phyloP scores from a whole-genome alignment of 495 filamentous ascomycete species.

The Barbatosphaeria neglecta region DNA sequence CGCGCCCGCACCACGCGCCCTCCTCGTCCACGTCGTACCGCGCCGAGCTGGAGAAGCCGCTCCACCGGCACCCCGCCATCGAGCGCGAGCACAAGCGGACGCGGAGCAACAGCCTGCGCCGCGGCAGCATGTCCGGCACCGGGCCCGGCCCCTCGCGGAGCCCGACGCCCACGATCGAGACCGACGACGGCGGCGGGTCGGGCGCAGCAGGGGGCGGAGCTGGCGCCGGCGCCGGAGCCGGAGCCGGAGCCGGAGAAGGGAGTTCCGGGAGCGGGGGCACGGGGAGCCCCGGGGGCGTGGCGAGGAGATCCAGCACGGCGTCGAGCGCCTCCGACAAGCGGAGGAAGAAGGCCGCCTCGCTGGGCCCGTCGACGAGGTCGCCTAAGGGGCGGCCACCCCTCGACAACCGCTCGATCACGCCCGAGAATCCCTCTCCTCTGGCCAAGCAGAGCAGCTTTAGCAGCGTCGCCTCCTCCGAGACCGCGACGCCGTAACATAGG shows the following conservation, averaged over 20 bases:
- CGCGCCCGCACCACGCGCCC: slow-evolving; percentile 19
- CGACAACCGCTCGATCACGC: slow-evolving; percentile 38
- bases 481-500: not conserved
- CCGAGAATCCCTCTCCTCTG: slow-evolving; percentile 38
- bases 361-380: slow-evolving; percentile 5
- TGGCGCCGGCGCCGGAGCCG: not conserved
- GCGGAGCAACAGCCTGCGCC: slow-evolving; percentile 35
- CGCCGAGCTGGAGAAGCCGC: slow-evolving; percentile 17
- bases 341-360: slow-evolving; percentile 30
- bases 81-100: slow-evolving; percentile 32
- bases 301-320: slow-evolving; percentile 32
- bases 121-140: slow-evolving; percentile 28
- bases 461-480: slow-evolving; percentile 1
- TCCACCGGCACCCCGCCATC: slow-evolving; percentile 26
- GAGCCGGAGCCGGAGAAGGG: too few relatives aligned
- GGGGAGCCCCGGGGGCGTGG: slow-evolving; percentile 1
- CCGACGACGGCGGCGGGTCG: slow-evolving; percentile 29
- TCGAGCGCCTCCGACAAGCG: slow-evolving; percentile 38
- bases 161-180: slow-evolving; percentile 35
- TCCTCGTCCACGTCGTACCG: slow-evolving; percentile 8
- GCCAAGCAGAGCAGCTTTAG: slow-evolving; percentile 33
- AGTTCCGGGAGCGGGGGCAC: too few relatives aligned
- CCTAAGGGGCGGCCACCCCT: slow-evolving; percentile 24
- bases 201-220: too few relatives aligned
- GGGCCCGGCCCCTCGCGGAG: slow-evolving; percentile 30